Evolutionary conservation across 1,284 basidiomycete species (phyloP).

Genomic region (Leccinum solheimii): DNA sequence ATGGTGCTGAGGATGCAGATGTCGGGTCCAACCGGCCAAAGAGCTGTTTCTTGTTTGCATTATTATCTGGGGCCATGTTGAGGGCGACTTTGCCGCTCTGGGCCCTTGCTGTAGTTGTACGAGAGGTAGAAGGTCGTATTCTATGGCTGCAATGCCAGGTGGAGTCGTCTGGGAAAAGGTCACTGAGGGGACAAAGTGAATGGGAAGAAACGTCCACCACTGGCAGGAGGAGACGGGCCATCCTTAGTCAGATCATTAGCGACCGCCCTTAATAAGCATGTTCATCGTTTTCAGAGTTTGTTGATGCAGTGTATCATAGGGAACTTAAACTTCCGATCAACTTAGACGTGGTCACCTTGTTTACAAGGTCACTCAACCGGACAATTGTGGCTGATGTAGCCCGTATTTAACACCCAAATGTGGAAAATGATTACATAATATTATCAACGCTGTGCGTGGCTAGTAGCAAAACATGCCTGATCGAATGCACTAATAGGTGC

Average conservation of each 20-base stretch:
- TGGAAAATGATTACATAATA: too few relatives aligned
- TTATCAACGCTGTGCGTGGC: constrained; percentile 26
- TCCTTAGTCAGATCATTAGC: too few relatives aligned
- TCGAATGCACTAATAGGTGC: constrained; percentile 83
- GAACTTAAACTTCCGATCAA: too few relatives aligned
- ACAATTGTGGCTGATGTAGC: too few relatives aligned
- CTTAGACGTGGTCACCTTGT: too few relatives aligned
- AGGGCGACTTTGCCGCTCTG: constrained; percentile 39
- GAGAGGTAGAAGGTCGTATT: constrained; percentile 48
- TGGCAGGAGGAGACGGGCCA: constrained; percentile 30
- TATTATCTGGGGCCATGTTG: constrained; percentile 37
- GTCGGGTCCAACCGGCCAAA: constrained; percentile 54
- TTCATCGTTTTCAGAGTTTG: too few relatives aligned
- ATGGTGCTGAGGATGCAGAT: constrained; percentile 53
- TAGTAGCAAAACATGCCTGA: constrained; percentile 8
- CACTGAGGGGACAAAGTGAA: background rate
- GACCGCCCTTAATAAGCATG: too few relatives aligned
- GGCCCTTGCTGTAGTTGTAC: constrained; percentile 49
- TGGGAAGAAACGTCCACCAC: constrained; percentile 29
- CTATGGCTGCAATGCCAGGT: constrained; percentile 56
- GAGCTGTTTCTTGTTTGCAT: constrained; percentile 43
- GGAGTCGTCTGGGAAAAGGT: constrained; percentile 40
- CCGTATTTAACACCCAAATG: too few relatives aligned
- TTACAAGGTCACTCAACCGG: too few relatives aligned
- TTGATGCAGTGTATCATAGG: too few relatives aligned